phyloP scores from a whole-genome alignment of 768 basidiomycete species.

The Leccinum subtestaceum region DNA sequence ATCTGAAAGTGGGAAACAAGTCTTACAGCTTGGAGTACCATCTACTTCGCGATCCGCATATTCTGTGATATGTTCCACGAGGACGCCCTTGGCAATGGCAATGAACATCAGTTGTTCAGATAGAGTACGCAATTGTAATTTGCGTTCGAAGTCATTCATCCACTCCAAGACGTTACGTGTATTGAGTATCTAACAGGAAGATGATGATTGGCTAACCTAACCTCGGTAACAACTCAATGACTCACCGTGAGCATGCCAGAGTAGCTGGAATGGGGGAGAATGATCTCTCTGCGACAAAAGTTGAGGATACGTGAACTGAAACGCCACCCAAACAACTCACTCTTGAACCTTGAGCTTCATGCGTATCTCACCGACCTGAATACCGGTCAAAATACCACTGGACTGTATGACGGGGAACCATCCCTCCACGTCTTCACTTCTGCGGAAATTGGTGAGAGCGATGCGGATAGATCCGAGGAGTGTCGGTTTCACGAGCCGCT shows the following conservation, averaged over 20 bases:
- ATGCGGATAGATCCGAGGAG: conserved; percentile 63
- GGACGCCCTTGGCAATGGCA: conserved; percentile 61
- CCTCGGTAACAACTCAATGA: conserved; percentile 1
- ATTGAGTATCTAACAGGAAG: conserved; percentile 33
- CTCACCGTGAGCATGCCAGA: conserved; percentile 55
- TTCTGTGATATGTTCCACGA: conserved; percentile 68
- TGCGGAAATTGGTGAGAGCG: conserved; percentile 64
- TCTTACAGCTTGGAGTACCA: conserved; percentile 61
- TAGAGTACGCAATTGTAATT: conserved; percentile 62
- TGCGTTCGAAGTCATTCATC: conserved; percentile 68
- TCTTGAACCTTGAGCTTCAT: conserved; percentile 75
- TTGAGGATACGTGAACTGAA: conserved; percentile 6
- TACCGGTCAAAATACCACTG: conserved; percentile 45
- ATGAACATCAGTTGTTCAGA: conserved; percentile 63
- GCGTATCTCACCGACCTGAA: conserved; percentile 73
- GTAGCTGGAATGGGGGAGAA: conserved; percentile 69
- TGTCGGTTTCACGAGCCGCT: conserved; percentile 53
- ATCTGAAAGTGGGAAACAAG: not conserved
- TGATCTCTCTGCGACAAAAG: conserved; percentile 57
- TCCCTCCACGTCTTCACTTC: conserved; percentile 74
- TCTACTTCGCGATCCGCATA: conserved; percentile 71
- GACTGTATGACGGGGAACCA: conserved; percentile 76
- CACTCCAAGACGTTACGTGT: conserved; percentile 70
- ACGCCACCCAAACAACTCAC: conserved; percentile 38
- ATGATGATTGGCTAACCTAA: not conserved